Conservation (phyloP, 768 basidiomycete genomes). For the Tricholoma furcatifolium region DNA sequence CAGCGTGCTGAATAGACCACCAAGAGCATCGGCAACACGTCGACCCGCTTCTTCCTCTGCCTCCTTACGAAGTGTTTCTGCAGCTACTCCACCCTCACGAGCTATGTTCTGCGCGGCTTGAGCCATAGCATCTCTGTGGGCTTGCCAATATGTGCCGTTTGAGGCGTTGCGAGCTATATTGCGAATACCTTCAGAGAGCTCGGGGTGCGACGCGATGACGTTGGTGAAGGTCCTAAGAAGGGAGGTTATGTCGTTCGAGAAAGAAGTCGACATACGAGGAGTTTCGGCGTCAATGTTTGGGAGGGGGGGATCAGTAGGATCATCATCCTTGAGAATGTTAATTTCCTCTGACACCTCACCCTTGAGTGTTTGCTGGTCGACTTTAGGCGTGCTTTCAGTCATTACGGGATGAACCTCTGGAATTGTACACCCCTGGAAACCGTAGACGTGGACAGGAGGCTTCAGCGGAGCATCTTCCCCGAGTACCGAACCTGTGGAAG, state of each 20-base stretch:
- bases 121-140: slow-evolving; percentile 58
- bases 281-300: slow-evolving; percentile 40
- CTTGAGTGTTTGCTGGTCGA: slow-evolving; percentile 13
- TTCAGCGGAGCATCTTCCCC: slow-evolving; percentile 50
- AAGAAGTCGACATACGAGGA: slow-evolving; percentile 34
- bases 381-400: slow-evolving; percentile 39
- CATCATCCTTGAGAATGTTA: not conserved
- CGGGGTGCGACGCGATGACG: slow-evolving; percentile 66
- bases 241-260: slow-evolving; percentile 63
- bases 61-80: slow-evolving; percentile 42
- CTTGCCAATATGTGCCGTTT: slow-evolving; percentile 67
- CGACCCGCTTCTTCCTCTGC: slow-evolving; percentile 67
- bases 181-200: slow-evolving; percentile 65
- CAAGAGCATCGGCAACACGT: slow-evolving; percentile 62
- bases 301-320: slow-evolving; percentile 45
- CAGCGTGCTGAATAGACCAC: slow-evolving; percentile 56
- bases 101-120: slow-evolving; percentile 56
- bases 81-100: slow-evolving; percentile 41
- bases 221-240: slow-evolving; percentile 55
- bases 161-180: slow-evolving; percentile 61
- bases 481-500: slow-evolving; percentile 39
- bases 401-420: slow-evolving; percentile 11
- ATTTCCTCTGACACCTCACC: not conserved
- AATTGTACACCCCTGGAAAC: slow-evolving; percentile 21
- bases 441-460: slow-evolving; percentile 60